A percentile compares a stretch with the other conserved stretches of the same genome.
phyloP scores from a whole-genome alignment of 225 moss, liverwort and hornwort species.

The Bryoerythrophyllum caledonicum region DNA sequence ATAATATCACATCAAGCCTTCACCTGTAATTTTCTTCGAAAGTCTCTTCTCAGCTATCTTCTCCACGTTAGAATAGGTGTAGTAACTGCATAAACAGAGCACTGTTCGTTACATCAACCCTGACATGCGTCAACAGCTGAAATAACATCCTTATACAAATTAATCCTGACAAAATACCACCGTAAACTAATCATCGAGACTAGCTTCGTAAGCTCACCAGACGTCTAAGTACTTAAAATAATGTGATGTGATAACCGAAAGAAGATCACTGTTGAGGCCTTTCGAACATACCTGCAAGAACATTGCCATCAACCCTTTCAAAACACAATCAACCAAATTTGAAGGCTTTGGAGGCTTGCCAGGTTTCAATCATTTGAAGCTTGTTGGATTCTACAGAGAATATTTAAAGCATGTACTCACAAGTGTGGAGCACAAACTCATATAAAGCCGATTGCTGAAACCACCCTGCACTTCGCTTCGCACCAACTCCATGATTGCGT shows the following conservation, averaged over 20 bases:
- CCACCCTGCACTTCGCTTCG: constrained; percentile 58
- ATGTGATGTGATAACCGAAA: constrained; percentile 64
- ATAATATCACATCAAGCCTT: constrained; percentile 12
- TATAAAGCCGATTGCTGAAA: constrained; percentile 74
- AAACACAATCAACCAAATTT: background rate
- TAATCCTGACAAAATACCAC: background rate
- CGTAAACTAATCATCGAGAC: background rate
- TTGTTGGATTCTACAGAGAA: background rate
- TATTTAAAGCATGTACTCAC: constrained; percentile 35
- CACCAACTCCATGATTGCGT: constrained; percentile 86
- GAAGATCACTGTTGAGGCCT: constrained; percentile 72
- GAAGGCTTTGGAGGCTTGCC: background rate
- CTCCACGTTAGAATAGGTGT: constrained; percentile 76
- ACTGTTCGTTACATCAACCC: background rate
- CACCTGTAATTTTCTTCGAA: constrained; percentile 51
- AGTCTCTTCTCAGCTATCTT: constrained; percentile 54
- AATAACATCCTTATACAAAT: background rate
- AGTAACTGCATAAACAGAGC: constrained; percentile 63
- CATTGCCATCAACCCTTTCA: constrained; percentile 11
- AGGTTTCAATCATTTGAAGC: background rate
- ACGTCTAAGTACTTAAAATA: constrained; percentile 88
- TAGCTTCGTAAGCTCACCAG: constrained; percentile 46
- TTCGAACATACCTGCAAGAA: constrained; percentile 63
- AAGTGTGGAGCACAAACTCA: constrained; percentile 72
- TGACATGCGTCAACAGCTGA: no score